Evolutionary conservation across 345 rosid genomes (phyloP).

Genomic region (Hibiscus trionum): DNA sequence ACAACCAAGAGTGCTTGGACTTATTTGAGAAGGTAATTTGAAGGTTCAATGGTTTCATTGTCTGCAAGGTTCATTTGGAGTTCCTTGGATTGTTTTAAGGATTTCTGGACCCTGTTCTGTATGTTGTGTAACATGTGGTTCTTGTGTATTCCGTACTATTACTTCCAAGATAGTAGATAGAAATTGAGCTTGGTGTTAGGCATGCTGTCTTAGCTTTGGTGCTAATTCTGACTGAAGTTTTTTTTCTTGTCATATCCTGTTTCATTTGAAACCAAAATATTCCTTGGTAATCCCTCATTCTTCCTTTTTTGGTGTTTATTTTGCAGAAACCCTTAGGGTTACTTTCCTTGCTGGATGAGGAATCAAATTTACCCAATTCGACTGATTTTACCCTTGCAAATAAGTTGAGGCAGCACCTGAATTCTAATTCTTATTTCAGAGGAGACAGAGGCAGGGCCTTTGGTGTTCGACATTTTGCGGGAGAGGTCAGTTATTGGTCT

Average conservation of each 20-base stretch:
- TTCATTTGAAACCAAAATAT: not conserved
- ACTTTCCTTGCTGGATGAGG: constrained; percentile 80
- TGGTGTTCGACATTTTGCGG: constrained; percentile 71
- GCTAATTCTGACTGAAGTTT: not conserved
- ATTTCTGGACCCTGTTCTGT: not conserved
- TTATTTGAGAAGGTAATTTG: constrained; percentile 75
- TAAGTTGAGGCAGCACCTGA: constrained; percentile 83
- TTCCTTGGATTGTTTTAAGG: not conserved
- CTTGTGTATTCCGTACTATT: not conserved
- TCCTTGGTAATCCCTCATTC: not conserved
- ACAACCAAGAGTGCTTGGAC: constrained; percentile 87
- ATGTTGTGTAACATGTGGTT: not conserved
- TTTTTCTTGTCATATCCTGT: not conserved
- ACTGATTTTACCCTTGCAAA: constrained; percentile 84
- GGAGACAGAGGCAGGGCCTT: constrained; percentile 86
- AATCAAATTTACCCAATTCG: constrained; percentile 75
- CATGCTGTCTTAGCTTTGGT: not conserved
- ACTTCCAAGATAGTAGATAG: not conserved
- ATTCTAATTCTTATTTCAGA: constrained; percentile 59
- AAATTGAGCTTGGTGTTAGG: not conserved
- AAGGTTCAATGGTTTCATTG: constrained; percentile 2
- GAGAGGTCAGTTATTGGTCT: constrained; percentile 54
- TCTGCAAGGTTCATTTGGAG: not conserved
- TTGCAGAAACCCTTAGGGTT: constrained; percentile 84
- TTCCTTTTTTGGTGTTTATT: constrained; percentile 10